Conservation (phyloP, 257 asterid genomes). For the Gynochthodes officinalis region DNA sequence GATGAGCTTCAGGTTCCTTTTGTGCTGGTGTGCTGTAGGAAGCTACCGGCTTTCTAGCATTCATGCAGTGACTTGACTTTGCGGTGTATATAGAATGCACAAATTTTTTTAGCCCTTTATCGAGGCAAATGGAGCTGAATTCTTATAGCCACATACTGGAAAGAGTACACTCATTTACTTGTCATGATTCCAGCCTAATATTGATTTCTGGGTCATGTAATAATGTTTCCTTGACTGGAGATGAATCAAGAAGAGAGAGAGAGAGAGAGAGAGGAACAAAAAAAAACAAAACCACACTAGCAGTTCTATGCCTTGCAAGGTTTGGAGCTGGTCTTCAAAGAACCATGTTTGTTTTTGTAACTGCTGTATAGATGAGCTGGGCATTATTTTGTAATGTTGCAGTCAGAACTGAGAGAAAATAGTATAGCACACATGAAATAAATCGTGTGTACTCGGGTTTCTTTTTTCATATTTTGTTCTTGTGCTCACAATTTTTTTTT, state of each 20-base stretch:
- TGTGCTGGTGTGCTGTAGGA: not conserved
- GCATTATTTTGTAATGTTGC: not conserved
- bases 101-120: not conserved
- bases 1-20: not conserved
- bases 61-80: not conserved
- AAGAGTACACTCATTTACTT: not conserved
- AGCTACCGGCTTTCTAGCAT: not conserved
- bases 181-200: not conserved
- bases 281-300: no score
- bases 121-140: not conserved
- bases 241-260: not conserved
- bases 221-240: not conserved
- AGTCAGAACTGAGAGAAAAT: not conserved
- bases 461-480: no score
- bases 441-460: no score
- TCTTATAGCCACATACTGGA: not conserved
- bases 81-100: not conserved
- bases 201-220: no score
- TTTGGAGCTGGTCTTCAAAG: not conserved
- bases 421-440: no score
- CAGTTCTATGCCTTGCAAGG: not conserved
- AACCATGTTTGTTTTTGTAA: not conserved
- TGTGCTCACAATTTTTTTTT: no score
- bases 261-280: no score
- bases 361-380: not conserved